Percentiles rank a stretch among this genome's conserved stretches.
Evolutionary conservation across 345 rosid genomes (phyloP).

Genomic region (Camelina neglecta): DNA sequence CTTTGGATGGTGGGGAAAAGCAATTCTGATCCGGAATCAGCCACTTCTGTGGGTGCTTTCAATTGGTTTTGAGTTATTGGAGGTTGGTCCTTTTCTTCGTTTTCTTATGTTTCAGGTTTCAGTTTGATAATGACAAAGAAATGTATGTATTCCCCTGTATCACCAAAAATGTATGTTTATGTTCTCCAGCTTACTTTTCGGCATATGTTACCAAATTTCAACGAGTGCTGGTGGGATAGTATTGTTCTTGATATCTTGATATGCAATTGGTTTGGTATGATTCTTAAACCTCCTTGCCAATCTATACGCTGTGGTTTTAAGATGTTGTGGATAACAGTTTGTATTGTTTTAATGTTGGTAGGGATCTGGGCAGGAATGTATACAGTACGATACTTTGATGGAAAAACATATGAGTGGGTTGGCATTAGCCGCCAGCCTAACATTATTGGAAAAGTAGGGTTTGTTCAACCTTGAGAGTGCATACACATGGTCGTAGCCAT

Average conservation of each 20-base stretch:
- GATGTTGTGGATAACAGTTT: constrained; percentile 2
- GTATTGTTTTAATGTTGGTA: constrained; percentile 40
- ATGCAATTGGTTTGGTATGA: constrained; percentile 99
- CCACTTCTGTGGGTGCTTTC: constrained; percentile 98
- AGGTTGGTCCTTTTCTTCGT: constrained; percentile 61
- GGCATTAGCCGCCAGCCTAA: constrained; percentile 97
- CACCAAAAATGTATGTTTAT: not conserved
- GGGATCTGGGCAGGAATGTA: constrained; percentile 99
- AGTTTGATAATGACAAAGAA: not conserved
- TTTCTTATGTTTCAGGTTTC: not conserved
- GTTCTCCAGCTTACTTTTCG: constrained; percentile 84
- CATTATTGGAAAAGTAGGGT: constrained; percentile 77
- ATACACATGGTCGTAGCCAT: not conserved
- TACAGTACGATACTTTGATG: constrained; percentile 93
- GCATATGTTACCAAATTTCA: constrained; percentile 99
- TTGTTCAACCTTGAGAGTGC: not conserved
- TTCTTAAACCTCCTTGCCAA: constrained; percentile 17
- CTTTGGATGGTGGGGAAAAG: constrained; percentile 99
- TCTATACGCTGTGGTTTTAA: not conserved
- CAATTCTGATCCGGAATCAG: constrained; percentile 92
- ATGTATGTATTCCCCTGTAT: constrained; percentile 8
- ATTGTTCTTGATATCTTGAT: constrained; percentile 91
- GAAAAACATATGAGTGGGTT: constrained; percentile 98
- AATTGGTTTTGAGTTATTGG: constrained; percentile 96
- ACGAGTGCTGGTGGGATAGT: constrained; percentile 99